Conservation (phyloP, 106 monocot genomes). For the Triglochin maritima region DNA sequence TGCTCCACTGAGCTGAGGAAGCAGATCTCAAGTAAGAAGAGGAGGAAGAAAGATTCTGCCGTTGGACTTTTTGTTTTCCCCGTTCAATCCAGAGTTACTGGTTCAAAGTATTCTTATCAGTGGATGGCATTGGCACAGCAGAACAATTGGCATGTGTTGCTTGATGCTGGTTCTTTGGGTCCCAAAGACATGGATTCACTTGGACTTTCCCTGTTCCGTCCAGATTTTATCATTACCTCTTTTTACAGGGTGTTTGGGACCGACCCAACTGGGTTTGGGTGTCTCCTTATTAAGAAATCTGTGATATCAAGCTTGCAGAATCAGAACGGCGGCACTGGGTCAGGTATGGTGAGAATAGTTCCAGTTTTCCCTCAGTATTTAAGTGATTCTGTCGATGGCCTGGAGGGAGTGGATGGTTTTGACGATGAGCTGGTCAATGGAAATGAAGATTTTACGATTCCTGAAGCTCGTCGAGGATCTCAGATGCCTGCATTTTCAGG, state of each 20-base stretch:
- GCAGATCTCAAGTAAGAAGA: constrained; percentile 72
- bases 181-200: constrained; percentile 98
- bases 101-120: constrained; percentile 88
- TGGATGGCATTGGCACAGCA: constrained; percentile 99
- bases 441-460: constrained; percentile 25
- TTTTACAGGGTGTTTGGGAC: constrained; percentile 84
- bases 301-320: constrained; percentile 75
- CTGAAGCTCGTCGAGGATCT: constrained; percentile 26
- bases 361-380: constrained; percentile 90
- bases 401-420: constrained; percentile 33
- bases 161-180: constrained; percentile 92
- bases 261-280: constrained; percentile 87
- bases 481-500: constrained; percentile 93
- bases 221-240: constrained; percentile 98
- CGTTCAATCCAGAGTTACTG: constrained; percentile 81
- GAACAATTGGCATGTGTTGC: constrained; percentile 97
- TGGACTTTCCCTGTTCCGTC: constrained; percentile 80
- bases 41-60: constrained; percentile 69
- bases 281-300: constrained; percentile 87
- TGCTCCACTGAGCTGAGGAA: constrained; percentile 75
- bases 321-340: constrained; percentile 63
- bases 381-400: constrained; percentile 75
- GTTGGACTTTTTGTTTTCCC: constrained; percentile 90
- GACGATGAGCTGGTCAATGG: constrained; percentile 40
- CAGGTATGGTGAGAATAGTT: constrained; percentile 84